Percentiles rank a stretch among this genome's conserved stretches.
Evolutionary conservation across 176 grass and related monocot genomes (phyloP).

Genomic region (Calamus simplicifolius): DNA sequence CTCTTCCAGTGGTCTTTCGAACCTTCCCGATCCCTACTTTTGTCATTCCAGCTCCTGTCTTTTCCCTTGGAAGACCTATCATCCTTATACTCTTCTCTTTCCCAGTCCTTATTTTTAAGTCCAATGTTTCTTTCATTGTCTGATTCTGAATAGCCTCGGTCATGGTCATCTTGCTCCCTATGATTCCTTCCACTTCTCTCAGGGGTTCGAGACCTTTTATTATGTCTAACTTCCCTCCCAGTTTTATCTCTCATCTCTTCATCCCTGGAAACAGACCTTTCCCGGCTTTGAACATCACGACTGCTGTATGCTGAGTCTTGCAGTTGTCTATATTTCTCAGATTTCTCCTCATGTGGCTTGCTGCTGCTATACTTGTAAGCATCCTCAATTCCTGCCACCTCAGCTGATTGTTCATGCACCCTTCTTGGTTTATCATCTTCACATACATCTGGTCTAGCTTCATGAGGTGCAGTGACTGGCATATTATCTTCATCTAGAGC

Average conservation of each 20-base stretch:
- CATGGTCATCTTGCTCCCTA: conserved; percentile 28
- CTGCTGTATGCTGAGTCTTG: conserved; percentile 6
- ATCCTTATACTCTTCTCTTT: conserved; percentile 32
- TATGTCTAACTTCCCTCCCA: conserved; percentile 18
- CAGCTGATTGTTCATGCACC: conserved; percentile 6
- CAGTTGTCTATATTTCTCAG: conserved; percentile 16
- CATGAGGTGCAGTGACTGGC: conserved; percentile 9
- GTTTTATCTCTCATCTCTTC: conserved; percentile 26
- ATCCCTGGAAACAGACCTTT: conserved; percentile 26
- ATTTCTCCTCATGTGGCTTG: conserved; percentile 3
- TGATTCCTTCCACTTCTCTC: conserved; percentile 35
- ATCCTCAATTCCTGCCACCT: conserved; percentile 10
- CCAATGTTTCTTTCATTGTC: conserved; percentile 36
- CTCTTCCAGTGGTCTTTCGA: conserved; percentile 56
- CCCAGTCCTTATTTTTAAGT: conserved; percentile 21
- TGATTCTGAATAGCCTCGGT: conserved; percentile 42
- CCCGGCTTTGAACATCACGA: conserved; percentile 10
- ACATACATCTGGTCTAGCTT: conserved; percentile 14
- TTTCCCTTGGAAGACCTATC: conserved; percentile 33
- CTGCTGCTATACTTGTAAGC: conserved; percentile 6
- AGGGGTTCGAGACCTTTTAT: conserved; percentile 14
- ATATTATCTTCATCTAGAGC: conserved; percentile 12
- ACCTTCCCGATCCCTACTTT: conserved; percentile 39
- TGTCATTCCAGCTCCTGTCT: conserved; percentile 45
- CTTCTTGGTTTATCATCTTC: conserved; percentile 25